Percentiles rank a stretch among this genome's conserved stretches.
Evolutionary conservation across 257 asterid species (phyloP).

Genomic region (Mentha longifolia): DNA sequence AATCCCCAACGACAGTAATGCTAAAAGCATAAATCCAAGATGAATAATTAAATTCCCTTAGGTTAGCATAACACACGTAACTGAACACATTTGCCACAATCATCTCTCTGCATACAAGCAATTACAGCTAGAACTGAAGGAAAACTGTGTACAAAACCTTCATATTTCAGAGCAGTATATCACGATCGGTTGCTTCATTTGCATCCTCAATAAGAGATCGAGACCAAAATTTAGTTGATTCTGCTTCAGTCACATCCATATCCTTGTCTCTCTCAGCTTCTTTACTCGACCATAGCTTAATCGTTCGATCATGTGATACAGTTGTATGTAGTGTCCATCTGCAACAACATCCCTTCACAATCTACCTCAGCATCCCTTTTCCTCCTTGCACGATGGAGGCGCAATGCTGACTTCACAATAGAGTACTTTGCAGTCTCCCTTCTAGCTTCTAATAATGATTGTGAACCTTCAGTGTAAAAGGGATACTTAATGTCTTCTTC

Average conservation of each 20-base stretch:
- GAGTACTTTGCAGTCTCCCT: constrained; percentile 77
- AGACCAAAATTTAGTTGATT: constrained; percentile 10
- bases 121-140: too few relatives aligned
- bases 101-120: too few relatives aligned
- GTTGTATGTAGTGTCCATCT: constrained; percentile 84
- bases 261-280: constrained; percentile 61
- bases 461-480: constrained; percentile 88
- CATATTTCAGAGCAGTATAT: too few relatives aligned
- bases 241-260: constrained; percentile 70
- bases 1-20: too few relatives aligned
- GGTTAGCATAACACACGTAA: too few relatives aligned
- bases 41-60: too few relatives aligned
- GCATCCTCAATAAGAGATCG: too few relatives aligned
- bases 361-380: constrained; percentile 86
- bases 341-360: constrained; percentile 73
- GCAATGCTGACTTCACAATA: constrained; percentile 73
- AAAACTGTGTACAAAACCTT: too few relatives aligned
- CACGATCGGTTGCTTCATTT: too few relatives aligned
- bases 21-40: too few relatives aligned
- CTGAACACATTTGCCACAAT: too few relatives aligned
- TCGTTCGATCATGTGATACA: constrained; percentile 92
- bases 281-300: constrained; percentile 81
- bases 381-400: constrained; percentile 83
- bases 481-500: constrained; percentile 89
- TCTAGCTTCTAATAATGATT: constrained; percentile 67